Base-by-base conservation (phyloP, 352 stramenopile genomes). In the Globisporangium apiculatum region DNA sequence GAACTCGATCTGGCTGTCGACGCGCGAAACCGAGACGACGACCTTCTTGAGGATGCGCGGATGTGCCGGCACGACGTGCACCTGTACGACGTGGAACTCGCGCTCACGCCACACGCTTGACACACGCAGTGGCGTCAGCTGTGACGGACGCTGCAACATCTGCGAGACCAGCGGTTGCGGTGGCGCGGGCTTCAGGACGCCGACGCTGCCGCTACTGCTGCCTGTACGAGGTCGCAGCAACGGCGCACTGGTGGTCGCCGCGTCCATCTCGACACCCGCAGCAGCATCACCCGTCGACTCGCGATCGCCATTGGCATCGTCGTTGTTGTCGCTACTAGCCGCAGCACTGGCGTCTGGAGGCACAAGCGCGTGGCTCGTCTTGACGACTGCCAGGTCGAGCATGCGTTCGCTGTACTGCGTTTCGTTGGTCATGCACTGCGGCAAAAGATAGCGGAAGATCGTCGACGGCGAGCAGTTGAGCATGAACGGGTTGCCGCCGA, bases 401-500 rank as follows among this genome's bases (percentile, higher is more conserved):
- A 76, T 63, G 51, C 65, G 59, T 3, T 62, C 54, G 35, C 65
- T 58, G 36, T 69, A 62, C 5, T 75, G 60, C 10, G 58, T 58
- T 35, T 78, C 68, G n/a, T 79, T 88, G 4, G 69, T 83, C 10
- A 88, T 57, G 40, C 83, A 65, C 38, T 63, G 55, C 3, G 63
- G 47, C 0, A 55, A 51, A 31, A 89, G 43, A 24, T 72, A 85
- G 11, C 63, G 58, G 17, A 89, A 67, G 12, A 89, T 62, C 2
- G 68, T 81, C 11, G 80, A 90, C 0, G 67, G 63, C 0, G 77
- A 87, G 36, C 77, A 86, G 37, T 78, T 67, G 24, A 90, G 43
- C 6, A 62, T 48, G 49, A 91, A 91, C 0, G 61, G 58, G 48
- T 80, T 75, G 8, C 76, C 76, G 1, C 76, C 80, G 53, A 88